A percentile compares a stretch with the other conserved stretches of the same genome.
Evolutionary conservation across 75 land plant species (phyloP).

Genomic region (Cryptomeria japonica): DNA sequence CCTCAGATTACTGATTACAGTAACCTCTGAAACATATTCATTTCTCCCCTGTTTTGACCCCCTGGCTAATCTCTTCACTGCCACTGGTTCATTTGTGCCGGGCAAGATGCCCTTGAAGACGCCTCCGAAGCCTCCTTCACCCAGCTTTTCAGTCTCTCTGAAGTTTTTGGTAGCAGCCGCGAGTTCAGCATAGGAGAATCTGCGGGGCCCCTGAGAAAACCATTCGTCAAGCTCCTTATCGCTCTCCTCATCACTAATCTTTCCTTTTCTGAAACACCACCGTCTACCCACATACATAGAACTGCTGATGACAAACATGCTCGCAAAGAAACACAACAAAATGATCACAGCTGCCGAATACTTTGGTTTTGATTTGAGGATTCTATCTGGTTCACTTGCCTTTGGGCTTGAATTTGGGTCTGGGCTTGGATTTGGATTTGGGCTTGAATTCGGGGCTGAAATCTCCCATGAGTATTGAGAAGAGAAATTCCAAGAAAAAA

Average conservation of each 20-base stretch:
- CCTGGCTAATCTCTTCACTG: conserved; percentile 19
- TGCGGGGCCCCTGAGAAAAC: background rate
- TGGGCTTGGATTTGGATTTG: too few relatives aligned
- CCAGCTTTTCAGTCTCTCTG: conserved; percentile 16
- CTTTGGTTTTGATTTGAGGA: too few relatives aligned
- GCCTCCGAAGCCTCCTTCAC: conserved; percentile 37
- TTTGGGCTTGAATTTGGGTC: too few relatives aligned
- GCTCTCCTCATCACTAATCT: background rate
- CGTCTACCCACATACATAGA: too few relatives aligned
- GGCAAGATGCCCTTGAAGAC: conserved; percentile 26
- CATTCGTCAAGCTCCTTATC: background rate
- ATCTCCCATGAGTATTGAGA: background rate
- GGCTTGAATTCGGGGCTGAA: too few relatives aligned
- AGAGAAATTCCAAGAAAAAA: background rate
- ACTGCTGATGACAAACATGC: too few relatives aligned
- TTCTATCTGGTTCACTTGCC: too few relatives aligned
- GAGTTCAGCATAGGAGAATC: conserved; percentile 35
- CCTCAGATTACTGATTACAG: too few relatives aligned
- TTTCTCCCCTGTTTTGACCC: conserved; percentile 30
- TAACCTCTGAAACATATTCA: background rate
- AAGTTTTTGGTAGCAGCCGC: conserved; percentile 32
- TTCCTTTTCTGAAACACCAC: background rate
- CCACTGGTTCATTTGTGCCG: conserved; percentile 11
- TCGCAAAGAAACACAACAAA: background rate
- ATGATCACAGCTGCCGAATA: background rate